Evolutionary conservation across 148 eudicot species (phyloP).

Genomic region (Rhododendron vialii): DNA sequence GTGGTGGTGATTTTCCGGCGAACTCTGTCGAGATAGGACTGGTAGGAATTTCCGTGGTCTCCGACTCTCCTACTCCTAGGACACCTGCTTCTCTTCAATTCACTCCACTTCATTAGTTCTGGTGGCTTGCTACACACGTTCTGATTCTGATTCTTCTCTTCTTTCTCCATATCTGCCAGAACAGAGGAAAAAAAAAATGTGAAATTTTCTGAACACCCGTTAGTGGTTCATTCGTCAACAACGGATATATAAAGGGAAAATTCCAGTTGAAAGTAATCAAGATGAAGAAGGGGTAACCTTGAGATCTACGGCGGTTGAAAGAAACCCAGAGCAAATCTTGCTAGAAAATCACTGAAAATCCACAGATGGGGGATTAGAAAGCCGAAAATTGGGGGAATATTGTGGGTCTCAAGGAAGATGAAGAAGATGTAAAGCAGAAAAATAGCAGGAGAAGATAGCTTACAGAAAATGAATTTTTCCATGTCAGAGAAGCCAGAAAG

Average conservation of each 20-base stretch:
- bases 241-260: background rate
- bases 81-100: slow-evolving; percentile 17
- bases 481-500: slow-evolving; percentile 1
- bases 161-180: slow-evolving; percentile 15
- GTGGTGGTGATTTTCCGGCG: slow-evolving; percentile 16
- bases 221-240: background rate
- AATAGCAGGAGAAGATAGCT: background rate
- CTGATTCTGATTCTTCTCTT: slow-evolving; percentile 19
- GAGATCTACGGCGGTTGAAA: slow-evolving; percentile 3
- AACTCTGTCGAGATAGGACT: slow-evolving; percentile 9
- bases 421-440: background rate
- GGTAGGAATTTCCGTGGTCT: slow-evolving; percentile 6
- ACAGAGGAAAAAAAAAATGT: background rate
- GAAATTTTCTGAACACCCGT: background rate
- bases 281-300: background rate
- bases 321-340: background rate
- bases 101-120: slow-evolving; percentile 21
- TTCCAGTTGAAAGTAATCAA: background rate
- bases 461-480: slow-evolving; percentile 1
- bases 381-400: background rate
- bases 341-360: background rate
- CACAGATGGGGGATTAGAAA: background rate
- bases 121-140: slow-evolving; percentile 5
- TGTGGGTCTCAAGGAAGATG: background rate
- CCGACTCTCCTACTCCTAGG: slow-evolving; percentile 15